Conservation (phyloP, 2,329 filamentous ascomycete genomes). For the Xylariaceae sp. region DNA sequence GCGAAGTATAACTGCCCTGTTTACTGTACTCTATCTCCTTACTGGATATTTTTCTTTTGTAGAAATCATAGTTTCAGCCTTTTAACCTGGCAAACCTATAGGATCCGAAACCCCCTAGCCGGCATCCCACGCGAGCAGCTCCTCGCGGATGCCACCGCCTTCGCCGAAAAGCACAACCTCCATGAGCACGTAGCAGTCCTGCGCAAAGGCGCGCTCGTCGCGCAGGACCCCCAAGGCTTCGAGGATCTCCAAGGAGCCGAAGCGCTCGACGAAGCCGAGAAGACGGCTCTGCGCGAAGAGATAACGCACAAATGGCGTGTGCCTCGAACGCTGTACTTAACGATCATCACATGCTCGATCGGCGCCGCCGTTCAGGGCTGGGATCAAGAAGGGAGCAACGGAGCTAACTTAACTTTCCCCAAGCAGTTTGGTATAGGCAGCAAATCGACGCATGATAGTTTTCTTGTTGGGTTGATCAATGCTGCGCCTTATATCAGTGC, state of each 20-base stretch:
- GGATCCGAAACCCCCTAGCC: slow-evolving; percentile 44
- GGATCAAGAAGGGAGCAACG: slow-evolving; percentile 63
- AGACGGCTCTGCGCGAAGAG: slow-evolving; percentile 58
- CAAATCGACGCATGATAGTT: slow-evolving; percentile 14
- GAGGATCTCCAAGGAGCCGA: slow-evolving; percentile 56
- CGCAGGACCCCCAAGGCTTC: slow-evolving; percentile 62
- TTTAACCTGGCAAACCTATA: slow-evolving; percentile 16
- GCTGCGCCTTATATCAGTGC: slow-evolving; percentile 40
- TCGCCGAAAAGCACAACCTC: slow-evolving; percentile 56
- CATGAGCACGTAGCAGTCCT: slow-evolving; percentile 54
- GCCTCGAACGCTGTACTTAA: slow-evolving; percentile 59
- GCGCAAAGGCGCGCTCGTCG: slow-evolving; percentile 69
- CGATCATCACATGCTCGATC: slow-evolving; percentile 64
- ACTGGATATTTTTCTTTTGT: too few species aligned
- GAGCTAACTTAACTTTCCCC: slow-evolving; percentile 60
- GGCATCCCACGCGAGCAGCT: slow-evolving; percentile 49
- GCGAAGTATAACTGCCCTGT: slow-evolving; percentile 47
- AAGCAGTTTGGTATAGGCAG: slow-evolving; percentile 47
- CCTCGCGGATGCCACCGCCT: slow-evolving; percentile 52
- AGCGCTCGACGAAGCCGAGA: slow-evolving; percentile 57
- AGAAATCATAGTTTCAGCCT: not conserved
- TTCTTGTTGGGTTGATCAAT: slow-evolving; percentile 57
- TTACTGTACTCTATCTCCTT: too few species aligned
- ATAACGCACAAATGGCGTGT: slow-evolving; percentile 64
- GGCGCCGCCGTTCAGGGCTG: slow-evolving; percentile 66